Percentiles rank a stretch among this genome's conserved stretches.
Conservation (phyloP, 192 early-diverging fungal genomes). For the Neocallimastix lanati region DNA sequence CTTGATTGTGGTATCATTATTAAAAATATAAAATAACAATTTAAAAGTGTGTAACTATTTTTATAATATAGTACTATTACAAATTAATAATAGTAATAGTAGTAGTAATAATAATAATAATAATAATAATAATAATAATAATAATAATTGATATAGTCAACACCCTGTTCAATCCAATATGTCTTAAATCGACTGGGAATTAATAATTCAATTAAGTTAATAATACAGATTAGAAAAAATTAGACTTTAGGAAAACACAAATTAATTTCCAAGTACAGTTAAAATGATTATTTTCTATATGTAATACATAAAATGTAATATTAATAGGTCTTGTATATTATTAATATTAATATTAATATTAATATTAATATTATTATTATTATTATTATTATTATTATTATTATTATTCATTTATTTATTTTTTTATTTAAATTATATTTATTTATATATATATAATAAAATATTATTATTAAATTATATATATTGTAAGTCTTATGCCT, state of each 20-base stretch:
- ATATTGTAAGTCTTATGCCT: conserved; percentile 76
- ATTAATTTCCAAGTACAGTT: conserved; percentile 91
- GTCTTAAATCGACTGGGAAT: conserved; percentile 65
- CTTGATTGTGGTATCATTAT: conserved; percentile 58
- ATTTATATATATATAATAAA: no score
- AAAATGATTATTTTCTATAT: no score
- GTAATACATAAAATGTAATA: no score
- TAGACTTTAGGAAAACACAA: conserved; percentile 83
- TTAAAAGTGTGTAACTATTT: conserved; percentile 74
- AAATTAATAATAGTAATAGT: no score
- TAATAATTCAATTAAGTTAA: conserved; percentile 61
- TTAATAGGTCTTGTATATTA: no score
- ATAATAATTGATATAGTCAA: conserved; percentile 48
- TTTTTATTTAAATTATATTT: no score
- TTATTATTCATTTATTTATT: no score
- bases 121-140: no score
- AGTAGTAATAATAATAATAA: not conserved
- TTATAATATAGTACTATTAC: no score
- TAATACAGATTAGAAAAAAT: conserved; percentile 97
- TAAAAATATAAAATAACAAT: conserved; percentile 82
- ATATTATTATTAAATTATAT: conserved; percentile 27
- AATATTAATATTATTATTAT: no score
- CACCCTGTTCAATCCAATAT: conserved; percentile 58
- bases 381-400: no score
- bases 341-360: no score